phyloP scores from a whole-genome alignment of 495 filamentous ascomycete genomes.

The Friedmanniomyces simplex region DNA sequence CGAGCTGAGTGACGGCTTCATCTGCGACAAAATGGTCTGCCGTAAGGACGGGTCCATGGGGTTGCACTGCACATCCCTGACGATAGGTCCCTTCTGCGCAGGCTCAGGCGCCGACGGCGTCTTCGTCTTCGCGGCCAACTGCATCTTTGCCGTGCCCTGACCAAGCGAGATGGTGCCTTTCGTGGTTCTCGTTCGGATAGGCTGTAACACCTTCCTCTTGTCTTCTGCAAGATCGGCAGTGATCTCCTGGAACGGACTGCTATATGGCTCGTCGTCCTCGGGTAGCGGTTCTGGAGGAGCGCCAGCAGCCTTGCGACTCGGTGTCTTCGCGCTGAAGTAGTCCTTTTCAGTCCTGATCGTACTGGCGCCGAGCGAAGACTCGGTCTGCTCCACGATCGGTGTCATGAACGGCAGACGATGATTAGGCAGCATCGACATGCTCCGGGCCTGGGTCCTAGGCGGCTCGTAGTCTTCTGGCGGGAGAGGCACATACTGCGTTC shows the following conservation, averaged over 20 bases:
- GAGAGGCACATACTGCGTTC: conserved; percentile 49
- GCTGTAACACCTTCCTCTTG: conserved; percentile 37
- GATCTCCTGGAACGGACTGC: conserved; percentile 61
- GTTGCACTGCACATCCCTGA: conserved; percentile 77
- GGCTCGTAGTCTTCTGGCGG: conserved; percentile 79
- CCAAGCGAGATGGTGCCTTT: conserved; percentile 21
- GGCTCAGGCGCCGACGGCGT: background rate
- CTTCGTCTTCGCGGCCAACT: conserved; percentile 10
- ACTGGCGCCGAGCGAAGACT: conserved; percentile 63
- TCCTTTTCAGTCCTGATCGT: conserved; percentile 43
- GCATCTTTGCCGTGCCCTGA: conserved; percentile 15
- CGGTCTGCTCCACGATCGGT: conserved; percentile 89
- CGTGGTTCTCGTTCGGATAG: conserved; percentile 32
- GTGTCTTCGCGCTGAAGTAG: conserved; percentile 58
- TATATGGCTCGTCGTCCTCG: conserved; percentile 47
- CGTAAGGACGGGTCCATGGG: conserved; percentile 68
- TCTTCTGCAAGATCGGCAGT: conserved; percentile 31
- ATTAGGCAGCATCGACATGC: conserved; percentile 64
- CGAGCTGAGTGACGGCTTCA: conserved; percentile 57
- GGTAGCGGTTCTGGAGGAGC: background rate
- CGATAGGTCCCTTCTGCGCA: conserved; percentile 49
- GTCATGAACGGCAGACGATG: conserved; percentile 96
- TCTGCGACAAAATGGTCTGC: conserved; percentile 57
- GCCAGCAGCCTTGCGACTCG: conserved; percentile 40
- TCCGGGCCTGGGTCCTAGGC: conserved; percentile 62